Base-by-base conservation (phyloP, 495 filamentous ascomycete species). In the Aspergillus coremiiformis region DNA sequence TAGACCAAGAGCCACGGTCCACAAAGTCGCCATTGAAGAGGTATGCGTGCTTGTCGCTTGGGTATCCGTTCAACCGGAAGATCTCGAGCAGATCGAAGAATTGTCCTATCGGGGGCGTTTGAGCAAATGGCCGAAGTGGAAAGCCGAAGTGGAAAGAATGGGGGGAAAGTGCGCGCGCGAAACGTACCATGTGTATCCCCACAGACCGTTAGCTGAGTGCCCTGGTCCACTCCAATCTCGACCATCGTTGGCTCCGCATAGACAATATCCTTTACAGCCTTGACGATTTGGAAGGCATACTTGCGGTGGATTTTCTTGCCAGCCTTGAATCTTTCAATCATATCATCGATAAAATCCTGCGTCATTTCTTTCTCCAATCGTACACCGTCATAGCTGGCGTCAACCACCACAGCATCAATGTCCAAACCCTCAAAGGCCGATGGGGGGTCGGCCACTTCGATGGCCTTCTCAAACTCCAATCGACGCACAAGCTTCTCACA, bases 11-110 rank as follows among this genome's bases (percentile, higher is more conserved):
- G 17, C 93, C 93, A 66, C 93, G 83, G 65, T 99, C 93, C 21
- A 99, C 93, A 57, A 99, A 99, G 69, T 99, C 93, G 57, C 93
- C 93, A 69, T 99, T 99, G 80, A 99, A 99, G 44, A 99, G 83
- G 62, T 96, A 99, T 62, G 81, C 83, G 57, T 97, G 89, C 54
- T 84, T 86, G 56, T 89, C 86, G 14, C 79, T 79, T 0, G 93
- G 93, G 52, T 77, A 79, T 19, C 94, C 94, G 61, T 94, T 95
- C 35, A 93, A 79, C 57, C 88, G 77, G 80, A 99, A 99, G 55
- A 99, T 86, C 62, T 99, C 87, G 71, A 99, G 81, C 15, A 99
- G 75, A 67, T 99, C 93, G 61, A 91, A 99, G 73, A 86, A 98
- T 82, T 98, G 93, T n/a, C 90, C 88, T 92, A 44, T 39, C 37